Evolutionary conservation across 371 early-diverging fungal species (phyloP).

Genomic region (Mucor velutinosus): DNA sequence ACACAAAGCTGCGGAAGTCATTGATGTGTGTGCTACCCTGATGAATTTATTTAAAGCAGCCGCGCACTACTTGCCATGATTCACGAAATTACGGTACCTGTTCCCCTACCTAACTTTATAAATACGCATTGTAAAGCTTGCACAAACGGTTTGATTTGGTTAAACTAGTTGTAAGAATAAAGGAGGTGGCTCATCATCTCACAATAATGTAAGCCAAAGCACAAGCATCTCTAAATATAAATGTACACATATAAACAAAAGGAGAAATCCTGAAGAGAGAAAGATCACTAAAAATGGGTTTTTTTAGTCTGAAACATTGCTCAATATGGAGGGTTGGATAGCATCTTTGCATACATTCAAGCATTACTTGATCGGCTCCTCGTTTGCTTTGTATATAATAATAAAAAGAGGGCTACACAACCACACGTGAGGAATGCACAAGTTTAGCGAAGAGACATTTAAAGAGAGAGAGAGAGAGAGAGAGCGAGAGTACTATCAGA

Average conservation of each 20-base stretch:
- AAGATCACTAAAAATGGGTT: not conserved
- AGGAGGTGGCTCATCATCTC: not conserved
- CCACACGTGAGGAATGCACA: conserved; percentile 1
- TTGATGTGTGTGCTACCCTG: not conserved
- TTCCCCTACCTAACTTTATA: not conserved
- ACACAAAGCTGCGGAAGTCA: not conserved
- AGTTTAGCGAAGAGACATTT: not conserved
- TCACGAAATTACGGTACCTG: not conserved
- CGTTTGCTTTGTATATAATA: not conserved
- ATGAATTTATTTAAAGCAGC: not conserved
- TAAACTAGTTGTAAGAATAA: too few species aligned
- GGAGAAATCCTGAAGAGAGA: not conserved
- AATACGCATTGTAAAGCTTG: not conserved
- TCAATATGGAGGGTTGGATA: not conserved
- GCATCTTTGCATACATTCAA: too few species aligned
- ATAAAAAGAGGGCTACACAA: not conserved
- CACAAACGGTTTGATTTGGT: not conserved
- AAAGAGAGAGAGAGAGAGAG: not conserved
- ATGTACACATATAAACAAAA: not conserved
- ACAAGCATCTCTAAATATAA: not conserved
- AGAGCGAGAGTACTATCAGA: not conserved
- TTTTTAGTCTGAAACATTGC: not conserved
- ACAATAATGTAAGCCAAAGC: not conserved
- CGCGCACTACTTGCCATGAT: not conserved
- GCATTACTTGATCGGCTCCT: not conserved